Conservation (phyloP, 345 rosid genomes). For the Rhodamnia argentea region DNA sequence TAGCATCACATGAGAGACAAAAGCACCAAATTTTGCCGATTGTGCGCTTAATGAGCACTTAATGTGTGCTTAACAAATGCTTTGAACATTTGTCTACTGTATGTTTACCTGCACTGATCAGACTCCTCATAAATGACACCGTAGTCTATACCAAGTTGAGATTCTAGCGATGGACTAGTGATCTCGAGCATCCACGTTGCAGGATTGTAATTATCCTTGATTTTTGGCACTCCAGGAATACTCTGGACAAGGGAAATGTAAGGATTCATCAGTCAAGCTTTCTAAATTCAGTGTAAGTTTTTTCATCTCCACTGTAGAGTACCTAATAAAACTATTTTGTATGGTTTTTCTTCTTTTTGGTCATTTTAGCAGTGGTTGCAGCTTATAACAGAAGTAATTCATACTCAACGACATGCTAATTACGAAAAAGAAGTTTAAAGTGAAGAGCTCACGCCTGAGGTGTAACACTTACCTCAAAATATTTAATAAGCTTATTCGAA, state of each 20-base stretch:
- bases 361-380: background rate
- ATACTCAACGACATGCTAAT: background rate
- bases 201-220: conserved; percentile 33
- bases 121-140: conserved; percentile 18
- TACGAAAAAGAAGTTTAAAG: background rate
- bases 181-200: conserved; percentile 51
- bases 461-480: conserved; percentile 33
- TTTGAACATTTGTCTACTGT: background rate
- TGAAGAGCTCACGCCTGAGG: background rate
- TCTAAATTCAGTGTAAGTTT: background rate
- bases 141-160: conserved; percentile 19
- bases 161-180: conserved; percentile 17
- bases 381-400: background rate
- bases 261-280: background rate
- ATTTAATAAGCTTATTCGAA: conserved; percentile 36
- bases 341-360: background rate
- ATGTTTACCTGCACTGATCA: background rate
- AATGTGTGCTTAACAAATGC: background rate
- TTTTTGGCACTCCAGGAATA: conserved; percentile 25
- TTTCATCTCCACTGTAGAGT: background rate
- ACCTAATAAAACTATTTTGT: background rate
- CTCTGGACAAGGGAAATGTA: conserved; percentile 3
- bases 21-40: background rate
- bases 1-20: background rate
- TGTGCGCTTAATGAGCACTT: background rate